Evolutionary conservation across 75 land plant genomes (phyloP).

Genomic region (Picea sitchensis): DNA sequence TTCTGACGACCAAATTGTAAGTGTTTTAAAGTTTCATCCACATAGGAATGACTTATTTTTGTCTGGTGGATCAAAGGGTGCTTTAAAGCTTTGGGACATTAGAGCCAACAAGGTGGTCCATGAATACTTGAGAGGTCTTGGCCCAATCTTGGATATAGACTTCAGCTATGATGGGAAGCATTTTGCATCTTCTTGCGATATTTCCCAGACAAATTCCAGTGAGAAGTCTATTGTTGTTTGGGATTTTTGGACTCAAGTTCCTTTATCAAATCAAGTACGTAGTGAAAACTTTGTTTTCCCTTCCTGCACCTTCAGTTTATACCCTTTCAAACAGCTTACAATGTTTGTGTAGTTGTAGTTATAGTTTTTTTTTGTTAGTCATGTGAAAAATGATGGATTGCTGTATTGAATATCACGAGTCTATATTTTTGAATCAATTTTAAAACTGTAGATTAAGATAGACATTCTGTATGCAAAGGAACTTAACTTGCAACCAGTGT

Average conservation of each 20-base stretch:
- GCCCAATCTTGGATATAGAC: slow-evolving; percentile 78
- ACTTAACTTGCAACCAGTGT: background rate
- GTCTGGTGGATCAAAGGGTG: slow-evolving; percentile 80
- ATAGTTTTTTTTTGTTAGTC: background rate
- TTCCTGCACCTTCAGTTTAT: slow-evolving; percentile 7
- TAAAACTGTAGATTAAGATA: background rate
- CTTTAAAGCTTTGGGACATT: slow-evolving; percentile 73
- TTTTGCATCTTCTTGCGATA: slow-evolving; percentile 75
- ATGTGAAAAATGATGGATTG: background rate
- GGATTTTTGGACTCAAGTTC: slow-evolving; percentile 71
- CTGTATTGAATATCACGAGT: background rate
- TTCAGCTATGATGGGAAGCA: slow-evolving; percentile 64
- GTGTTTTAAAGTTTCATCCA: slow-evolving; percentile 67
- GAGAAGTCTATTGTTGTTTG: slow-evolving; percentile 88
- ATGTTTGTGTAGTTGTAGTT: background rate
- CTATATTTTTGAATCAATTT: too few relatives aligned
- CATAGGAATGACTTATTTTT: slow-evolving; percentile 51
- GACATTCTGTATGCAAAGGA: background rate
- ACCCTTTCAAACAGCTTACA: background rate
- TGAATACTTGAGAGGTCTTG: slow-evolving; percentile 58
- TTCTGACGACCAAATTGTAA: slow-evolving; percentile 67
- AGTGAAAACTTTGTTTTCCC: slow-evolving; percentile 2
- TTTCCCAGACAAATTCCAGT: slow-evolving; percentile 58
- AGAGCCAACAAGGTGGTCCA: slow-evolving; percentile 52
- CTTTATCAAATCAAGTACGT: slow-evolving; percentile 85